A percentile compares a stretch with the other conserved stretches of the same genome.
Conservation (phyloP, 2,329 filamentous ascomycete genomes). For the Fusarium brachygibbosum region DNA sequence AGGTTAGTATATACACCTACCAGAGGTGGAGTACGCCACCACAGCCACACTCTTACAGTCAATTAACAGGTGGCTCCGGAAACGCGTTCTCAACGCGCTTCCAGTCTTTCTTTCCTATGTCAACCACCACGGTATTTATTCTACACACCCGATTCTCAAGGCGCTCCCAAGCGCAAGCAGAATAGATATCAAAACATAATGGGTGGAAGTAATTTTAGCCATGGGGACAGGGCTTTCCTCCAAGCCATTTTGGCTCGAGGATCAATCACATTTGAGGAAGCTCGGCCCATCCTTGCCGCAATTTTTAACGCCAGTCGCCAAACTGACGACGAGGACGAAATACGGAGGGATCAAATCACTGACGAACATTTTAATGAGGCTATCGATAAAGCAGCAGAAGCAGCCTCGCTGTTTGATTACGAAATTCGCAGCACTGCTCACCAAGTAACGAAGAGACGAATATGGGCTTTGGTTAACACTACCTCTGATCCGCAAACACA, state of each 20-base stretch:
- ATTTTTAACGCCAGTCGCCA: conserved; percentile 73
- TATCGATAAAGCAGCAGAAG: conserved; percentile 77
- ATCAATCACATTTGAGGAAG: conserved; percentile 80
- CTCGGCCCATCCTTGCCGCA: conserved; percentile 79
- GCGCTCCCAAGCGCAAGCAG: conserved; percentile 21
- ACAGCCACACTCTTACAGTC: conserved; percentile 25
- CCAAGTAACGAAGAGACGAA: conserved; percentile 74
- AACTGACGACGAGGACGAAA: conserved; percentile 50
- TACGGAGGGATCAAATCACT: conserved; percentile 73
- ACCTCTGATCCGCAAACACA: conserved; percentile 88
- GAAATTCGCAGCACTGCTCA: conserved; percentile 84
- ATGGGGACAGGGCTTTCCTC: conserved; percentile 88
- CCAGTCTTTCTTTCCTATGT: conserved; percentile 2
- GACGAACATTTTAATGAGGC: conserved; percentile 76
- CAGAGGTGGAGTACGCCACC: neutral
- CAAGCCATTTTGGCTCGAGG: conserved; percentile 88
- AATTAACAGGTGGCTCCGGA: conserved; percentile 28
- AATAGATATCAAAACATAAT: conserved; percentile 43
- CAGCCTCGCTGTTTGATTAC: conserved; percentile 84
- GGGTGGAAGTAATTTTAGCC: conserved; percentile 58
- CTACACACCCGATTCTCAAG: neutral
- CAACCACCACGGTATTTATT: conserved; percentile 1
- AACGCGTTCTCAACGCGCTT: conserved; percentile 42
- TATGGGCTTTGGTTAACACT: conserved; percentile 90
- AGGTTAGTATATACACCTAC: no score